phyloP scores from a whole-genome alignment of 768 basidiomycete genomes.

The Suillus tomentosus region DNA sequence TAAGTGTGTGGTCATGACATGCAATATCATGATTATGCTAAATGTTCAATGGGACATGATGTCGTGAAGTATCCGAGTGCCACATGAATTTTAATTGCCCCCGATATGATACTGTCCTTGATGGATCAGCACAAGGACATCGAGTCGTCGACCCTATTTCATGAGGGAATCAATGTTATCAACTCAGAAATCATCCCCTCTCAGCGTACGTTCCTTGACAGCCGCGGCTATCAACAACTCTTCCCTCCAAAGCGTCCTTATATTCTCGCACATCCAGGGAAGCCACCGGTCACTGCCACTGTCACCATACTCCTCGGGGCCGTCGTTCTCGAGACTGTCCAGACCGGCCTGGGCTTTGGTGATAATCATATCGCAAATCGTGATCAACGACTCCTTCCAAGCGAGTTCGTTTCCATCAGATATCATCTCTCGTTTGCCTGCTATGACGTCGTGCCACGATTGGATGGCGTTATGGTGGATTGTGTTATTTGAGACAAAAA shows the following conservation, averaged over 20 bases:
- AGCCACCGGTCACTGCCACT: conserved; percentile 26
- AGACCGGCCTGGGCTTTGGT: conserved; percentile 31
- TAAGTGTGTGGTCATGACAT: background rate
- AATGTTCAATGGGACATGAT: background rate
- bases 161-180: too few species aligned
- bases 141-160: background rate
- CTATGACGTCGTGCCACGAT: conserved; percentile 57
- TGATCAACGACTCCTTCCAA: conserved; percentile 45
- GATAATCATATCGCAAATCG: conserved; percentile 42
- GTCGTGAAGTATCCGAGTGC: background rate
- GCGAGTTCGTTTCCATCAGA: conserved; percentile 49
- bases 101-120: background rate
- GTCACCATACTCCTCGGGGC: background rate
- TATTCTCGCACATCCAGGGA: conserved; percentile 37
- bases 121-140: background rate
- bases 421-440: conserved; percentile 45
- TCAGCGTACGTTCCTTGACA: conserved; percentile 47
- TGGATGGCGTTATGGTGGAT: conserved; percentile 36
- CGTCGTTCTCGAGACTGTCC: conserved; percentile 6
- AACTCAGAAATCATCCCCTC: conserved; percentile 50
- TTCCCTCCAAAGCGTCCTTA: conserved; percentile 63
- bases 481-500: conserved; percentile 36
- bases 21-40: background rate
- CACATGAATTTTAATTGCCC: background rate
- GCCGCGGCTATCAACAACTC: conserved; percentile 52